Evolutionary conservation across 1,284 basidiomycete species (phyloP).

Genomic region (Ceratobasidium sp.): DNA sequence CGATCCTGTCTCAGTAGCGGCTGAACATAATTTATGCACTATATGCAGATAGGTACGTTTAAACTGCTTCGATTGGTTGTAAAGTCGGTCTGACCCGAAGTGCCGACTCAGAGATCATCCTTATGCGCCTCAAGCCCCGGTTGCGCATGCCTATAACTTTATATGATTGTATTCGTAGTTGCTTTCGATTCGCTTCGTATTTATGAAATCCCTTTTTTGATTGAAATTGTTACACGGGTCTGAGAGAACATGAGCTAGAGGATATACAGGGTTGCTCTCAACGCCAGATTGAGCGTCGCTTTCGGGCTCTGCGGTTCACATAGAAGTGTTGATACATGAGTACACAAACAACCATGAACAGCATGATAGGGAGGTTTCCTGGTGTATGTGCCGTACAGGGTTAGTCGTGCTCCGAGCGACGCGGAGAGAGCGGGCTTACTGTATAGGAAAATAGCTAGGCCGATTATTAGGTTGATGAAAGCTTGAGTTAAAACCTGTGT

Average conservation of each 20-base stretch:
- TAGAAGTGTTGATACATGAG: slow-evolving; percentile 36
- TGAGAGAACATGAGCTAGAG: slow-evolving; percentile 1
- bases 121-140: neutral
- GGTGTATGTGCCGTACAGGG: neutral
- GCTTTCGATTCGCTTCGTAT: slow-evolving; percentile 32
- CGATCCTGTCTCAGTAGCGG: neutral
- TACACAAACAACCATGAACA: slow-evolving; percentile 8
- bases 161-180: slow-evolving; percentile 38
- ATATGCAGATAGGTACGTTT: slow-evolving; percentile 31
- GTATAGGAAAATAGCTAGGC: slow-evolving; percentile 12
- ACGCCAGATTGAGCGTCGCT: neutral
- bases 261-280: neutral
- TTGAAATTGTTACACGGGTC: neutral
- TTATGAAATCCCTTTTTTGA: slow-evolving; percentile 21
- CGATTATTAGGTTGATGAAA: slow-evolving; percentile 3
- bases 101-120: neutral
- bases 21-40: neutral
- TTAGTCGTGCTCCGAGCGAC: neutral
- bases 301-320: slow-evolving; percentile 5
- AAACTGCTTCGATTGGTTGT: neutral
- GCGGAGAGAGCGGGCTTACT: neutral
- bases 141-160: neutral
- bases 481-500: slow-evolving; percentile 8
- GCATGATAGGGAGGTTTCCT: slow-evolving; percentile 36
- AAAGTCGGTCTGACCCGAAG: neutral